A percentile compares a stretch with the other conserved stretches of the same genome.
phyloP scores from a whole-genome alignment of 1,284 basidiomycete species.

The Sporisorium reilianum region DNA sequence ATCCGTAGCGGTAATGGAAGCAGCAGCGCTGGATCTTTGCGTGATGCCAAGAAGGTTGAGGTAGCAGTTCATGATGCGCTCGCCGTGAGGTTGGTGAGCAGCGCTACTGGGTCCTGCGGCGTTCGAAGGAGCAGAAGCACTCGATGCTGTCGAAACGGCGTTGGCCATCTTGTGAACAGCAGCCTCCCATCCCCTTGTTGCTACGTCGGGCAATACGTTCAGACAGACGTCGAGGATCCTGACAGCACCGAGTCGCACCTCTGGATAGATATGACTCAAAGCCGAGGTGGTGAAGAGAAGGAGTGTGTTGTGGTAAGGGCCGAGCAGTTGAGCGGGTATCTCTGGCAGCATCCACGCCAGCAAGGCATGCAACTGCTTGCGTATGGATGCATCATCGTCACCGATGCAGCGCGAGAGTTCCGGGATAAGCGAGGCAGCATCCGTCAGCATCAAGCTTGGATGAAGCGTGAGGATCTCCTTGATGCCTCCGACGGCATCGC shows the following conservation, averaged over 20 bases:
- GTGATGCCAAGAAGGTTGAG: constrained; percentile 62
- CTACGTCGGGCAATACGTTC: constrained; percentile 76
- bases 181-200: constrained; percentile 54
- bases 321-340: constrained; percentile 74
- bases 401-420: constrained; percentile 78
- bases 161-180: constrained; percentile 33
- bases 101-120: constrained; percentile 22
- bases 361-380: constrained; percentile 71
- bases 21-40: constrained; percentile 24
- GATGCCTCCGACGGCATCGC: constrained; percentile 84
- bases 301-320: constrained; percentile 80
- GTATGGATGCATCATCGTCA: constrained; percentile 74
- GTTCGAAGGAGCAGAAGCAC: background rate
- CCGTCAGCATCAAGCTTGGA: constrained; percentile 74
- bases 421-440: constrained; percentile 77
- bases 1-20: constrained; percentile 38
- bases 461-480: constrained; percentile 82
- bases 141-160: constrained; percentile 18
- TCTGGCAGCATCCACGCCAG: constrained; percentile 80
- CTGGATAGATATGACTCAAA: constrained; percentile 93
- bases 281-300: constrained; percentile 87
- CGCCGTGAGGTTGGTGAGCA: constrained; percentile 48
- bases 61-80: constrained; percentile 58
- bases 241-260: constrained; percentile 90
- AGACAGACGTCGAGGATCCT: constrained; percentile 84